phyloP scores from a whole-genome alignment of 306 rosid genomes.

The Carpinus viminea region DNA sequence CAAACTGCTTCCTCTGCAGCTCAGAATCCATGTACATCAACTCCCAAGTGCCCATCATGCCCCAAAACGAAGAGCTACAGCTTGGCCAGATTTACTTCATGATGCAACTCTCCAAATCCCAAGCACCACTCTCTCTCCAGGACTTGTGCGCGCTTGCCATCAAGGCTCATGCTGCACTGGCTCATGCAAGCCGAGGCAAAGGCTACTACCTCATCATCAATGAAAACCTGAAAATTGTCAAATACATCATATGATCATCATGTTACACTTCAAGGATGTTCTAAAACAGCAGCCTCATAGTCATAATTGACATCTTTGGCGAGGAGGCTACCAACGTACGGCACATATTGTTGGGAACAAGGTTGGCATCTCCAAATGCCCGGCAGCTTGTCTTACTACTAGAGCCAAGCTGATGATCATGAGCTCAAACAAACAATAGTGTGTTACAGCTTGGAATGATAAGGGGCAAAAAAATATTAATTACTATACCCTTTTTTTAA shows the following conservation, averaged over 20 bases:
- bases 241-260: no score
- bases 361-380: no score
- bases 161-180: conserved; percentile 60
- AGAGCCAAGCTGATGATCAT: no score
- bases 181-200: conserved; percentile 14
- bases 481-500: no score
- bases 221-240: neutral
- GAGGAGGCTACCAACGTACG: no score
- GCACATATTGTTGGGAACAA: no score
- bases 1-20: conserved; percentile 48
- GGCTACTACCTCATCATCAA: neutral
- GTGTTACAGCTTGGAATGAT: no score
- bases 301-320: no score
- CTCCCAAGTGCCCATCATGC: conserved; percentile 25
- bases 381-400: no score
- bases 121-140: conserved; percentile 42
- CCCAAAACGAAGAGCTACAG: conserved; percentile 48
- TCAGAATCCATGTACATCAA: conserved; percentile 60
- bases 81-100: conserved; percentile 57
- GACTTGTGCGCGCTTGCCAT: conserved; percentile 54
- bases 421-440: no score
- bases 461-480: neutral
- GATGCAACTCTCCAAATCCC: conserved; percentile 43
- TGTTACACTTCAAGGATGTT: no score
- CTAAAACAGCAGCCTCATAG: no score